Evolutionary conservation across 2,329 filamentous ascomycete species (phyloP).

Genomic region (Helicocarpus griseus): DNA sequence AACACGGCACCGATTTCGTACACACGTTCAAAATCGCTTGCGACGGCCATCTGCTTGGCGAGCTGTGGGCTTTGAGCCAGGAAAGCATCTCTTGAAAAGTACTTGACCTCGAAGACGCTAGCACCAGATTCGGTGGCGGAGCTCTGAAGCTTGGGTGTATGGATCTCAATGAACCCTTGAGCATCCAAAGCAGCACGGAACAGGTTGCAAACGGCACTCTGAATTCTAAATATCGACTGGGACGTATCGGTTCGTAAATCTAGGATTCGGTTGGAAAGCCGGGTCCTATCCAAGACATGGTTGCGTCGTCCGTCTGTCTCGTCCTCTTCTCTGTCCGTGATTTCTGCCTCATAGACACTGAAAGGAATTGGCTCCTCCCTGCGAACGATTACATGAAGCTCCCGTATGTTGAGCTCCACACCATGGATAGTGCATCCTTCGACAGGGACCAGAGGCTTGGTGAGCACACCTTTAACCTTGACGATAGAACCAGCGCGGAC

Average conservation of each 20-base stretch:
- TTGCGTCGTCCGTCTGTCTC: constrained; percentile 46
- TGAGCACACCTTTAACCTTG: constrained; percentile 62
- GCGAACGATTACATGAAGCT: constrained; percentile 52
- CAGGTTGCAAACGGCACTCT: constrained; percentile 66
- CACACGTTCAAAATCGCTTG: constrained; percentile 78
- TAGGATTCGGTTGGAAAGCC: constrained; percentile 68
- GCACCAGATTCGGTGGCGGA: constrained; percentile 85
- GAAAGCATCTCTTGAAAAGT: constrained; percentile 80
- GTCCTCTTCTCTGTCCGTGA: constrained; percentile 48
- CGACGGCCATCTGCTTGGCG: constrained; percentile 87
- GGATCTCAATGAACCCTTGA: constrained; percentile 80
- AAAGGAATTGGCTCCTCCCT: constrained; percentile 56
- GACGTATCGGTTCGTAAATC: constrained; percentile 79
- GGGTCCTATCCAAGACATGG: constrained; percentile 61
- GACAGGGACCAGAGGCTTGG: constrained; percentile 63
- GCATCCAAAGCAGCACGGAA: constrained; percentile 69
- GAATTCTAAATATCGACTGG: constrained; percentile 79
- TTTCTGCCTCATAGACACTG: constrained; percentile 60
- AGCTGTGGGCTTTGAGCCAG: constrained; percentile 85
- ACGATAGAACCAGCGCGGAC: constrained; percentile 70
- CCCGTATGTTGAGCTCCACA: constrained; percentile 63
- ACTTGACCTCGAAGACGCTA: constrained; percentile 84
- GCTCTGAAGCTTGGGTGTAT: constrained; percentile 85
- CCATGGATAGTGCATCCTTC: constrained; percentile 66
- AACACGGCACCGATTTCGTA: constrained; percentile 89